phyloP scores from a whole-genome alignment of 129 eudicot genomes.

The Helianthus annuus region DNA sequence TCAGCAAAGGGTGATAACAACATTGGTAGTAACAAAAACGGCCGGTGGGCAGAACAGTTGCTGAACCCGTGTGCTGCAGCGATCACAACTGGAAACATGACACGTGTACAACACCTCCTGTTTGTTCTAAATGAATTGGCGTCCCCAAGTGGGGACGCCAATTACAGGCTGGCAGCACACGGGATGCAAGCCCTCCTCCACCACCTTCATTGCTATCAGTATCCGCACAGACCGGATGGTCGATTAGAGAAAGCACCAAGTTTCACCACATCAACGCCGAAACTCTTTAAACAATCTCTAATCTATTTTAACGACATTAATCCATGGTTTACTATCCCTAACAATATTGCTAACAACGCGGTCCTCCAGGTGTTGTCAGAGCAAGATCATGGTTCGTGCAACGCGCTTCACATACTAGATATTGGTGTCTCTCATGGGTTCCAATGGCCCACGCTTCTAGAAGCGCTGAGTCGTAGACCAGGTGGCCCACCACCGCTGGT shows the following conservation, averaged over 20 bases:
- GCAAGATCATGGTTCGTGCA: conserved; percentile 23
- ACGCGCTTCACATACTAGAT: conserved; percentile 69
- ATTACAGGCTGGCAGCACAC: conserved; percentile 70
- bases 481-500: conserved; percentile 86
- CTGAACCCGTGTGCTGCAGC: conserved; percentile 86
- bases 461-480: conserved; percentile 60
- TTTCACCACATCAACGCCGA: conserved; percentile 57
- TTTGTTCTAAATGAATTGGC: conserved; percentile 72
- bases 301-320: conserved; percentile 70
- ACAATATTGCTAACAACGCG: conserved; percentile 73
- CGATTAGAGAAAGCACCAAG: background rate
- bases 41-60: conserved; percentile 90
- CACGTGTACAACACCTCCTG: conserved; percentile 74
- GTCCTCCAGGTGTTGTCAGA: conserved; percentile 68
- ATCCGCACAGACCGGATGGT: too few species aligned
- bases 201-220: conserved; percentile 34
- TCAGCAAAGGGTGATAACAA: conserved; percentile 32
- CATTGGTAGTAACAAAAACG: conserved; percentile 49
- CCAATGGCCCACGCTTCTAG: conserved; percentile 86
- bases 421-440: conserved; percentile 84
- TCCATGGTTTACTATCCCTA: conserved; percentile 86
- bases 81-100: conserved; percentile 49
- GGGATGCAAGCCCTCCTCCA: conserved; percentile 69
- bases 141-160: conserved; percentile 78
- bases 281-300: conserved; percentile 52